Percentiles rank a stretch among this genome's conserved stretches.
Conservation (phyloP, 208 protist genomes). For the Vickermania ingenoplastis region DNA sequence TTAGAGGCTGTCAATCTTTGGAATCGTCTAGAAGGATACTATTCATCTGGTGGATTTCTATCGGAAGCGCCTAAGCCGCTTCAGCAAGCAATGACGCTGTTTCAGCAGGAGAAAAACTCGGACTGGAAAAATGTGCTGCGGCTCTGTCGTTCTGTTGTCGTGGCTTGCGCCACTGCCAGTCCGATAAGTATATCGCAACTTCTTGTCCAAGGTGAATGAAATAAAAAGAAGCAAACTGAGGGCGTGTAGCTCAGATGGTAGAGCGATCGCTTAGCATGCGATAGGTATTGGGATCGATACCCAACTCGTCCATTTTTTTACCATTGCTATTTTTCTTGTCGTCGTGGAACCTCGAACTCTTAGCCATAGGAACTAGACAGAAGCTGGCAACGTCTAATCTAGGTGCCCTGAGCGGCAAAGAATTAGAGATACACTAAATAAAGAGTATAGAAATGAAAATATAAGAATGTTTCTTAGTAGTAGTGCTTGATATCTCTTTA, state of each 20-base stretch:
- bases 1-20: no score
- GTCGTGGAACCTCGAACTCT: background rate
- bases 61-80: background rate
- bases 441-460: no score
- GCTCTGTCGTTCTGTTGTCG: background rate
- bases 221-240: constrained; percentile 6
- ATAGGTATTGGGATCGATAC: constrained; percentile 91
- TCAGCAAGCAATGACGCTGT: background rate
- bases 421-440: no score
- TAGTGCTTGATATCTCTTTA: no score
- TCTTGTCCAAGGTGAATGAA: background rate
- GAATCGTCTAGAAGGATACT: no score
- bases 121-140: background rate
- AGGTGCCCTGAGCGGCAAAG: no score
- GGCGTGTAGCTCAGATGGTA: constrained; percentile 91
- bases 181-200: background rate
- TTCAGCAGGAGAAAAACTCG: no score
- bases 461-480: no score
- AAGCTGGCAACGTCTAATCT: no score
- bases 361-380: no score
- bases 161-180: background rate
- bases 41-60: no score
- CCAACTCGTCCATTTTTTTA: constrained; percentile 78
- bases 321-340: background rate
- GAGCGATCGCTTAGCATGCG: constrained; percentile 91